Base-by-base conservation (phyloP, 768 basidiomycete species). In the Pleurotus tuoliensis region DNA sequence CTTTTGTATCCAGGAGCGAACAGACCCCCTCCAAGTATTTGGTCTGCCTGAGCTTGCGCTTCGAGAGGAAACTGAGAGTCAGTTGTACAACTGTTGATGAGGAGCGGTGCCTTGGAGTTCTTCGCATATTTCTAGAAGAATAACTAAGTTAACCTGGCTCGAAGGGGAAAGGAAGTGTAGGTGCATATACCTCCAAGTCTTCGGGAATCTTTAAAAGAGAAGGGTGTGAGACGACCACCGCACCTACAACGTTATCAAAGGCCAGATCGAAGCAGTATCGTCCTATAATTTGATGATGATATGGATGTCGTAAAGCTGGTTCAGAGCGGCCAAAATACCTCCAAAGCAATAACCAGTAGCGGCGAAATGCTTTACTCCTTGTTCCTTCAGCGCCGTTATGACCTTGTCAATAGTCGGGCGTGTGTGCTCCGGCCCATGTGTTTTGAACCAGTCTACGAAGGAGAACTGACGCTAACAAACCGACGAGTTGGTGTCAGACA, bases 341-440 rank as follows among this genome's bases (percentile, higher is more conserved):
- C 86, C 86, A 55, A 80, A 84, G 73, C 90, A 92, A 73, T 84
- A 90, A 3, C 86, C 87, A 4, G 80, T 79, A 0, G 83, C 82
- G 0, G 71, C 87, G 55, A 91, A 78, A 5, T 65, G 65, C 1
- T 73, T 81, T 18, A 90, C 72, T 2, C 88, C 88, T 58, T 80
- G 63, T 27, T 69, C 78, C 64, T 82, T 84, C 58, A 92, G 76
- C 0, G 73, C 80, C 3, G 64, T 67, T 25, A 88, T 73, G 41
- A 87, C 81, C 47, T 77, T 81, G 70, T 88, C 77, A 25, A 88
- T 60, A 4, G 62, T 8, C 1, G 82, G 81, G 13, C 81, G 80
- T 1, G 79, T 81, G 7, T 63, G 37, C 0, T 64, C 73, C 12
- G 58, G 20, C 9, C 63, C 65, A 58, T 87, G 86, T 0, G 60